A percentile compares a stretch with the other conserved stretches of the same genome.
Evolutionary conservation across 148 eudicot genomes (phyloP).

Genomic region (Nyssa sinensis): DNA sequence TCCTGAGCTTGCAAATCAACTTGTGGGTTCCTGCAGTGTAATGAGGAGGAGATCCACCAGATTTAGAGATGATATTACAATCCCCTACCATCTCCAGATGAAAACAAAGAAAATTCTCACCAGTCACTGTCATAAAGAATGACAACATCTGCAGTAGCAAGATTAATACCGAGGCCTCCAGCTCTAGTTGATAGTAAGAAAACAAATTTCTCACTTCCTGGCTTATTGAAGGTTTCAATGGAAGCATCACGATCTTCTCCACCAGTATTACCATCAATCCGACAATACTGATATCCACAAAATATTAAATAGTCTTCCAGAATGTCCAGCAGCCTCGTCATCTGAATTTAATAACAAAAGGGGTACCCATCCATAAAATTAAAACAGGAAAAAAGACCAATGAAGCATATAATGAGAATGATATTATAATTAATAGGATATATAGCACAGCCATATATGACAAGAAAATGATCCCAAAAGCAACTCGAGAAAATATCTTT

Average conservation of each 20-base stretch:
- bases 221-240: slow-evolving; percentile 81
- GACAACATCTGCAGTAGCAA: slow-evolving; percentile 98
- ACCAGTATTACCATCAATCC: slow-evolving; percentile 98
- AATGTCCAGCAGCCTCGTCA: slow-evolving; percentile 96
- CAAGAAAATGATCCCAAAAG: neutral
- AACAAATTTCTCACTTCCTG: slow-evolving; percentile 95
- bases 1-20: slow-evolving; percentile 99
- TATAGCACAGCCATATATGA: neutral
- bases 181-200: slow-evolving; percentile 96
- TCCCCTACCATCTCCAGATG: neutral
- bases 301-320: slow-evolving; percentile 90
- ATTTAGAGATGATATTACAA: neutral
- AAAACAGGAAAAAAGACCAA: neutral
- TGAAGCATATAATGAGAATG: neutral
- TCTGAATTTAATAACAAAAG: slow-evolving; percentile 37
- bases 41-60: neutral
- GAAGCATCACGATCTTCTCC: slow-evolving; percentile 99
- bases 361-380: neutral
- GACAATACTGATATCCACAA: slow-evolving; percentile 87
- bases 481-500: neutral
- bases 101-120: slow-evolving; percentile 34
- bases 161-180: slow-evolving; percentile 99
- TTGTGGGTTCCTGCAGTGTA: slow-evolving; percentile 83
- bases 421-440: too few relatives aligned
- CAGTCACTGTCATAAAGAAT: slow-evolving; percentile 98